Base-by-base conservation (phyloP, 352 stramenopile genomes). In the Thraustochytrium striatum region DNA sequence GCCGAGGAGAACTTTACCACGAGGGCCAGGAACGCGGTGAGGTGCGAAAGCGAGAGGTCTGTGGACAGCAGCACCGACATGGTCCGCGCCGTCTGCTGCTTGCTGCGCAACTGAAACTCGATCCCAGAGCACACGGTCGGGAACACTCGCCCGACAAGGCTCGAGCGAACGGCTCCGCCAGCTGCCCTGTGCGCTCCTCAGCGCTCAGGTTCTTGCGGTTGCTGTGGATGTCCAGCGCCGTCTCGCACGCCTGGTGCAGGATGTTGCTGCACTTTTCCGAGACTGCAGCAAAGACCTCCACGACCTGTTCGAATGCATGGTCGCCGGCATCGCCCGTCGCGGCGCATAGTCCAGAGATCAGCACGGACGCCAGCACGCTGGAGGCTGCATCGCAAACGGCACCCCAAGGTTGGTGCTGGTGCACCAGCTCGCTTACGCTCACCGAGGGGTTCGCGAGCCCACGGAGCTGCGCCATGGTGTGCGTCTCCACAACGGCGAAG, bases 1-100 rank as follows among this genome's bases (percentile, higher is more conserved):
- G 30, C 32, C 21, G 65, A 72, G 36, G 65, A 70, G 61, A 75
- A 75, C 25, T 75, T 30, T 28, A 75, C 52, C n/a, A 75, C 41
- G 30, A 58, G 52, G 32, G 41, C 65, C 65, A 75, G 32, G 36
- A 75, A 58, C 11, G 16, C 21, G 44, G 52, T 75, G 3, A 75
- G 30, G n/a, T 30, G 28, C 35, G 32, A 30, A 30, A 75, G 65
- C 19, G 52, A 19, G 16, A 30, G 52, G 9, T 75, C 65, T 41
- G 3, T 32, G 52, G 32, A 55, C 28, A 75, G 65, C 13, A 75
- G 32, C 8, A 43, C 41, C 39, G 65, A 75, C 5, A 43, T 32
- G 1, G 50, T 39, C 16, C 30, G 5, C 3, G n/a, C 36, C 11
- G 13, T 21, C 0, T 30, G 41, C n/a, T 13, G 7, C 5, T 32